Conservation (phyloP, 2,329 filamentous ascomycete species). For the Aureobasidium sp. region DNA sequence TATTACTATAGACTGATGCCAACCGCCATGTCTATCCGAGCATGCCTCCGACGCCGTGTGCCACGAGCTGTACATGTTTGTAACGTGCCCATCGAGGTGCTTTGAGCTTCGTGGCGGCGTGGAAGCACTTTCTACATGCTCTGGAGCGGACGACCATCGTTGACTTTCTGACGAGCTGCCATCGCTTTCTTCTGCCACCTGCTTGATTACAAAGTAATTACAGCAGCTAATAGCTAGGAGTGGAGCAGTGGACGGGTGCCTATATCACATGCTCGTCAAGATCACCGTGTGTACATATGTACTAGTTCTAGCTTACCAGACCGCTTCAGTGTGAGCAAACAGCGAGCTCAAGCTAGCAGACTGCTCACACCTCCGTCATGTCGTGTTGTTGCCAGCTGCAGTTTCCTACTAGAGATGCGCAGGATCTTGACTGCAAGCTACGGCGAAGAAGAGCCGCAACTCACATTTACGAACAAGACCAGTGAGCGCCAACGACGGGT, state of each 20-base stretch:
- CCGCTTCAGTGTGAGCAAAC: background rate
- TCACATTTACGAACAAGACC: background rate
- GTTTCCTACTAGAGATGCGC: background rate
- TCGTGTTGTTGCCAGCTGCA: too few species aligned
- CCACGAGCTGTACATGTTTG: background rate
- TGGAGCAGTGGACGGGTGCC: background rate
- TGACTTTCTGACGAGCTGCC: background rate
- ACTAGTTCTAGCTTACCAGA: background rate
- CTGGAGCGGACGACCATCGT: background rate
- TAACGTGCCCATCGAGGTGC: background rate
- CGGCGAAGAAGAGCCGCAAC: background rate
- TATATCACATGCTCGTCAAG: background rate
- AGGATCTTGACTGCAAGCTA: background rate
- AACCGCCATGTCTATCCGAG: background rate
- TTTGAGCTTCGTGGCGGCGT: background rate
- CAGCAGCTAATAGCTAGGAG: background rate
- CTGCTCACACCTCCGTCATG: too few species aligned
- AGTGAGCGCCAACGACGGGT: background rate
- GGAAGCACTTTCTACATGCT: too few species aligned
- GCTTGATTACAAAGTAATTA: background rate
- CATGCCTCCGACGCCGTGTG: too few species aligned
- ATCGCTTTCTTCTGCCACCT: background rate
- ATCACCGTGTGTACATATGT: background rate
- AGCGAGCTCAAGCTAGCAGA: background rate
- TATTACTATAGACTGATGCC: background rate